A percentile compares a stretch with the other conserved stretches of the same genome.
Conservation (phyloP, 352 stramenopile genomes). For the Phytophthora megakarya region DNA sequence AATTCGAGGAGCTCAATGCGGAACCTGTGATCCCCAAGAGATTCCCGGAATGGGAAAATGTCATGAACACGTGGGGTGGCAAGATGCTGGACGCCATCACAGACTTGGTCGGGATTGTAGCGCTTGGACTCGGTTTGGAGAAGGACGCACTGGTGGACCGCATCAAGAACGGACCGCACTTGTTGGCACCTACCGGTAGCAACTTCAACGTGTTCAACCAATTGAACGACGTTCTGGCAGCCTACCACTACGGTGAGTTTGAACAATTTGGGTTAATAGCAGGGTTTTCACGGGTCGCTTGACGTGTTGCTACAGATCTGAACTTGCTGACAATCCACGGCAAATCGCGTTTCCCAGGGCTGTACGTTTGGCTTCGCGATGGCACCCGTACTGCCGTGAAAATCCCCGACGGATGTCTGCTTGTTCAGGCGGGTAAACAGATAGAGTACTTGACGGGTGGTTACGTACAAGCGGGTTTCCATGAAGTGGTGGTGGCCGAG, state of each 20-base stretch:
- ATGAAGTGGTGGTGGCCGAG: slow-evolving; percentile 90
- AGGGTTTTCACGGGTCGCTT: slow-evolving; percentile 6
- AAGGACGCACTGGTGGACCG: slow-evolving; percentile 74
- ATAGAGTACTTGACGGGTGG: slow-evolving; percentile 93
- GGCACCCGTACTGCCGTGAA: slow-evolving; percentile 83
- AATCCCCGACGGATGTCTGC: slow-evolving; percentile 90
- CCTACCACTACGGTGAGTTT: slow-evolving; percentile 88
- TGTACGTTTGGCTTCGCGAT: slow-evolving; percentile 92
- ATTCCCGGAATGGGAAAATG: slow-evolving; percentile 87
- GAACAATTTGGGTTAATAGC: neutral
- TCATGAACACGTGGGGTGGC: slow-evolving; percentile 93
- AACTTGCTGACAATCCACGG: slow-evolving; percentile 95
- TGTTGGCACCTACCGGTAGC: slow-evolving; percentile 91
- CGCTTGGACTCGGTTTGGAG: slow-evolving; percentile 84
- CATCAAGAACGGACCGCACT: slow-evolving; percentile 88
- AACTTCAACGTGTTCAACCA: slow-evolving; percentile 85
- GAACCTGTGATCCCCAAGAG: slow-evolving; percentile 83
- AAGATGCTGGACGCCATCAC: slow-evolving; percentile 88
- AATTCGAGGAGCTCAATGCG: slow-evolving; percentile 88
- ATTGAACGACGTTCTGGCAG: slow-evolving; percentile 87
- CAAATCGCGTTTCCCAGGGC: slow-evolving; percentile 90
- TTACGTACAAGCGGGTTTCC: slow-evolving; percentile 92
- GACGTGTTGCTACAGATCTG: slow-evolving; percentile 60
- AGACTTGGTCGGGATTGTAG: slow-evolving; percentile 88
- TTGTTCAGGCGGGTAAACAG: slow-evolving; percentile 92